phyloP scores from a whole-genome alignment of 2,329 filamentous ascomycete species.

The Fusarium sulawesiense region DNA sequence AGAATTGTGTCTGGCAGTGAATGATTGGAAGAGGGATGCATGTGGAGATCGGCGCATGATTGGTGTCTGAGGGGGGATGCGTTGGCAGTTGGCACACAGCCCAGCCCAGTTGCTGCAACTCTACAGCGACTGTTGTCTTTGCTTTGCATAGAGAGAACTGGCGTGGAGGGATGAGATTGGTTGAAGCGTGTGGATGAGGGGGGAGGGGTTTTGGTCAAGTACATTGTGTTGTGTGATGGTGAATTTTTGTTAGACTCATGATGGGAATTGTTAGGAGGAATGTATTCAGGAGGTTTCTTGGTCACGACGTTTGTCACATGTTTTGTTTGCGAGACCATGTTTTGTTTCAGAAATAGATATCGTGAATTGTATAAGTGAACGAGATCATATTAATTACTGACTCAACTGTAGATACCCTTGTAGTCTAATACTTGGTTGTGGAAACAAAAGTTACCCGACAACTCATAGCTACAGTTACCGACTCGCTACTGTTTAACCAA shows the following conservation, averaged over 20 bases:
- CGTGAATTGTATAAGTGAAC: slow-evolving; percentile 3
- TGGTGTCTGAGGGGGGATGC: slow-evolving; percentile 43
- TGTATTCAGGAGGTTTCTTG: slow-evolving; percentile 11
- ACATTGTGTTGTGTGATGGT: slow-evolving; percentile 7
- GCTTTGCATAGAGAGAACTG: slow-evolving; percentile 42
- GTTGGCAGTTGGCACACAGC: slow-evolving; percentile 44
- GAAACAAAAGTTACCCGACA: slow-evolving; percentile 10
- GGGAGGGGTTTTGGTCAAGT: slow-evolving; percentile 9
- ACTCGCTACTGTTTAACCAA: background rate
- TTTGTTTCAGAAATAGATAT: slow-evolving; percentile 15
- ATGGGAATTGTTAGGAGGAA: slow-evolving; percentile 32
- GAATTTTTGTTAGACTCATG: slow-evolving; percentile 13
- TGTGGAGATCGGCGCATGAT: slow-evolving; percentile 46
- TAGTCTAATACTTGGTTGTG: background rate
- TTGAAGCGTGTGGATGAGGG: slow-evolving; percentile 25
- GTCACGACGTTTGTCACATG: slow-evolving; percentile 6
- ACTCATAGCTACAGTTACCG: background rate
- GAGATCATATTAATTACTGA: background rate
- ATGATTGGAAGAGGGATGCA: slow-evolving; percentile 41
- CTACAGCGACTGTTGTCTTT: slow-evolving; percentile 41
- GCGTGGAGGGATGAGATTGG: slow-evolving; percentile 40
- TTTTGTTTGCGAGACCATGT: slow-evolving; percentile 1
- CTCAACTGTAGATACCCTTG: slow-evolving; percentile 2
- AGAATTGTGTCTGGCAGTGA: slow-evolving; percentile 36
- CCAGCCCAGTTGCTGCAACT: slow-evolving; percentile 29